Base-by-base conservation (phyloP, 2,329 filamentous ascomycete species). In the Trichoderma sp. region DNA sequence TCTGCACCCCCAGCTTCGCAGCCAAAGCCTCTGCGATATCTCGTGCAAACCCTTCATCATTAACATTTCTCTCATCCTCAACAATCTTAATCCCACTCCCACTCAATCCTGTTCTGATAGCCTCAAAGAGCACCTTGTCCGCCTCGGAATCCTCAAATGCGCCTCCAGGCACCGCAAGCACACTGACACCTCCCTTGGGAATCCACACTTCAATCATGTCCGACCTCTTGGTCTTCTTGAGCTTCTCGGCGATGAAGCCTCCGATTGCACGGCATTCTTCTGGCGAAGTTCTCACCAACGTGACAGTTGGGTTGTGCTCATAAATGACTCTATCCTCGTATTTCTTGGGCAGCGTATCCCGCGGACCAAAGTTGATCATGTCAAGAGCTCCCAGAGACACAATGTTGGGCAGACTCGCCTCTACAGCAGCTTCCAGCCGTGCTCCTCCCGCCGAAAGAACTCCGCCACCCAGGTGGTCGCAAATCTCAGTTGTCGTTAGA, bases 401-500 rank as follows among this genome's bases (percentile, higher is more conserved):
- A 29, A 84, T 76, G 63, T 78, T 78, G 0, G 91, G 90, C 52
- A 92, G 85, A 0, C 88, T 87, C 1, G 80, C 82, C 70, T 82
- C 79, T 0, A 86, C 82, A 0, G 88, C 88, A 0, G 88, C 87
- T 27, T 85, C 83, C 1, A 93, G 81, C 27, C 91, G 81, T 6
- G 80, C 74, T 1, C 83, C 79, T 0, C 87, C 89, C 0, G 89
- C 89, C 35, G 83, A 85, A 79, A 92, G 85, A 3, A 88, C 83
- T 0, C 90, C 90, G 0, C 88, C 90, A 19, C 86, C 85, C 0
- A 91, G 71, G 58, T 88, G 79, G 73, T 92, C 90, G 55, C 86
- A 87, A 21, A 91, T 83, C 74, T 93, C 91, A 0, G 89, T 91
- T 0, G 90, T 92, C 0, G 91, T 92, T n/a, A 92, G 78, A 74